A percentile compares a stretch with the other conserved stretches of the same genome.
Evolutionary conservation across 176 grass and related monocot genomes (phyloP).

Genomic region (Oryza glaberrima): DNA sequence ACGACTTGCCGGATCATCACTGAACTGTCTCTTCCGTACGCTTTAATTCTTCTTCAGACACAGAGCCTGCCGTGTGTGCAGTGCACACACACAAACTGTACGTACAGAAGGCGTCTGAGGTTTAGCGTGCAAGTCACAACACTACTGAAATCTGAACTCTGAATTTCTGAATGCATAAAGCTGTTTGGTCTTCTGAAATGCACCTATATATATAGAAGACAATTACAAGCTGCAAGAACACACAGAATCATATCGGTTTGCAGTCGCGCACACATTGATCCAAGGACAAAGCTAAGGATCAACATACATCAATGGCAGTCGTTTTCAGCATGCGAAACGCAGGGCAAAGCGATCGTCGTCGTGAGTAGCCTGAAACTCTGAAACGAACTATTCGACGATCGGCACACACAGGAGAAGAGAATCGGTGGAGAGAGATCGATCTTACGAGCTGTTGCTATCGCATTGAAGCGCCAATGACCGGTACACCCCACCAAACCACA

Average conservation of each 20-base stretch:
- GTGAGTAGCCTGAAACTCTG: not conserved
- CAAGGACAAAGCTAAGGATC: not conserved
- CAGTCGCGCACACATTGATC: not conserved
- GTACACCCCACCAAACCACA: not conserved
- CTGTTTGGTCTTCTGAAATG: not conserved
- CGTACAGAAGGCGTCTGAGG: not conserved
- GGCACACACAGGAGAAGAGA: too few species aligned
- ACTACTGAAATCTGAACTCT: too few species aligned
- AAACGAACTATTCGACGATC: not conserved
- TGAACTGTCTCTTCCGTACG: not conserved
- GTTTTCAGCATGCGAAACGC: conserved; percentile 24
- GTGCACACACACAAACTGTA: too few species aligned
- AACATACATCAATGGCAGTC: not conserved
- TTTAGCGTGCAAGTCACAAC: conserved; percentile 41
- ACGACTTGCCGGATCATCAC: not conserved
- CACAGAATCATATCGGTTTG: not conserved
- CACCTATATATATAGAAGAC: too few species aligned
- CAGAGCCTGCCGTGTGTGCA: not conserved
- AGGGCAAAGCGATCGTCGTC: not conserved
- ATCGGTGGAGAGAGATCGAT: not conserved
- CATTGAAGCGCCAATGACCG: not conserved
- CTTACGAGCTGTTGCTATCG: not conserved
- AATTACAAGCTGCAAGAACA: too few species aligned
- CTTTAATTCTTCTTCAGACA: not conserved
- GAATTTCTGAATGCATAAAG: not conserved